Percentiles rank a stretch among this genome's conserved stretches.
Evolutionary conservation across 2,329 filamentous ascomycete species (phyloP).

Genomic region (Tolypocladium cylindrosporum): DNA sequence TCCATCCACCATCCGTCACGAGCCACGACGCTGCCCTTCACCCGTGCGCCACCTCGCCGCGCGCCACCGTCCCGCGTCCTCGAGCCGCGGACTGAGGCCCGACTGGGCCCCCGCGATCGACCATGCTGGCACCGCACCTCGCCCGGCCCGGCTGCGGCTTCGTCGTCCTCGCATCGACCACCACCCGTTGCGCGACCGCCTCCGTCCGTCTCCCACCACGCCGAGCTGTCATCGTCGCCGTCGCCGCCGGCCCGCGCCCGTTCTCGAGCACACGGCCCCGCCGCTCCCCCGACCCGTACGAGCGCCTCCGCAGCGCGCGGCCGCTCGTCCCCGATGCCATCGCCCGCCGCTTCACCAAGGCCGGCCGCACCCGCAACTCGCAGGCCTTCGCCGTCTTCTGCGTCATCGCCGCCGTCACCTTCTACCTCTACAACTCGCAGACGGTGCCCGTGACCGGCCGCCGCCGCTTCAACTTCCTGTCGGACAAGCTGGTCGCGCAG

Average conservation of each 20-base stretch:
- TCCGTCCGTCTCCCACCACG: not conserved
- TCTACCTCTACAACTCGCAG: conserved; percentile 63
- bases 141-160: not conserved
- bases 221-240: not conserved
- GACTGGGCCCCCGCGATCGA: not conserved
- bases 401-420: conserved; percentile 33
- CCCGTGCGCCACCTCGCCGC: not conserved
- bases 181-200: not conserved
- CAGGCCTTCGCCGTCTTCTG: conserved; percentile 28
- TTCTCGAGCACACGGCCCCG: conserved; percentile 13
- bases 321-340: conserved; percentile 20
- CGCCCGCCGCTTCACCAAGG: conserved; percentile 14
- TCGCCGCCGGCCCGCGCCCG: conserved; percentile 5
- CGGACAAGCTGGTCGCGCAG: conserved; percentile 46
- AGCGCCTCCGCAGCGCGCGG: conserved; percentile 17
- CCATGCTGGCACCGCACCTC: not conserved
- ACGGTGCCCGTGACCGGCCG: conserved; percentile 64
- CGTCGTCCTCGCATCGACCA: not conserved
- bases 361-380: conserved; percentile 18
- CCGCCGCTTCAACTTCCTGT: conserved; percentile 58
- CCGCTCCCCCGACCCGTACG: conserved; percentile 11
- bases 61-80: not conserved
- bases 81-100: not conserved
- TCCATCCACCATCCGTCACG: not conserved
- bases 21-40: not conserved